Evolutionary conservation across 768 basidiomycete genomes (phyloP).

Genomic region (Amanita jacksonii): DNA sequence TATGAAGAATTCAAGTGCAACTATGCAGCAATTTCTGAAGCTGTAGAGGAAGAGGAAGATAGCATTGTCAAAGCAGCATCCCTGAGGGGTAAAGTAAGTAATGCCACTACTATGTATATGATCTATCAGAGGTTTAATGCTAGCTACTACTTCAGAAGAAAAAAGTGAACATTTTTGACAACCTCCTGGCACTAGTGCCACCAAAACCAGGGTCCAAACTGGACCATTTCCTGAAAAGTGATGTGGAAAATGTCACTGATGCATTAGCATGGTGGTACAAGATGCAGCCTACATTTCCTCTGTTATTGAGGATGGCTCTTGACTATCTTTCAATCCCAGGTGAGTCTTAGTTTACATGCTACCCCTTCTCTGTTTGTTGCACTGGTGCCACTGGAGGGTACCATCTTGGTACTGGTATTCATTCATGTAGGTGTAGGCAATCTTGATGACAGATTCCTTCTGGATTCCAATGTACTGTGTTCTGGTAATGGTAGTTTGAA

Average conservation of each 20-base stretch:
- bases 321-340: conserved; percentile 24
- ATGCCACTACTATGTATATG: background rate
- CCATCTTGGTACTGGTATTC: too few species aligned
- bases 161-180: conserved; percentile 3
- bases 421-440: too few species aligned
- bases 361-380: too few species aligned
- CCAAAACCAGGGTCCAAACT: background rate
- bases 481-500: too few species aligned
- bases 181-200: background rate
- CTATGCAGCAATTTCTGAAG: background rate
- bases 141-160: background rate
- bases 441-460: too few species aligned
- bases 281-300: conserved; percentile 15
- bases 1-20: background rate
- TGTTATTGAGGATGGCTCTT: conserved; percentile 21
- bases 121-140: too few species aligned
- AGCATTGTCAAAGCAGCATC: background rate
- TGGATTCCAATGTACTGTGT: too few species aligned
- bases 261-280: conserved; percentile 18
- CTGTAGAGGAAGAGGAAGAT: conserved; percentile 1
- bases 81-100: background rate
- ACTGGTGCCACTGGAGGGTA: too few species aligned
- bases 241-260: conserved; percentile 9
- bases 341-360: conserved; percentile 11
- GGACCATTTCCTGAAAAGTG: background rate